Percentiles rank a stretch among this genome's conserved stretches.
Evolutionary conservation across 345 rosid genomes (phyloP).

Genomic region (Pistacia integerrima): DNA sequence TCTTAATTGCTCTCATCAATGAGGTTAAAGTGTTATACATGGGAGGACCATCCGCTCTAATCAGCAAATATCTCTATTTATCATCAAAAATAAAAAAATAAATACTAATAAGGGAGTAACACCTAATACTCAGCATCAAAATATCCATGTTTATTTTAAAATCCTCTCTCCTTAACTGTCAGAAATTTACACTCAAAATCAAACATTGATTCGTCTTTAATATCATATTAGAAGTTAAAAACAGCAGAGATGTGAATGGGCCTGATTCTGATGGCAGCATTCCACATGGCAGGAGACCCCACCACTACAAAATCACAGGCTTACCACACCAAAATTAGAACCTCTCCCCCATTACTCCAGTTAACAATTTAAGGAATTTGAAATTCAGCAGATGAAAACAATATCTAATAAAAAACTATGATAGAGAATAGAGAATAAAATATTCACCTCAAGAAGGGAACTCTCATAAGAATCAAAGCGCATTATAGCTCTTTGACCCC

Average conservation of each 20-base stretch:
- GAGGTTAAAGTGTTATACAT: background rate
- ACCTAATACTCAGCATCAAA: background rate
- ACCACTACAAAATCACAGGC: background rate
- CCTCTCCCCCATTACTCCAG: background rate
- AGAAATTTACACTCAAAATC: background rate
- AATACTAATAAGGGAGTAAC: background rate
- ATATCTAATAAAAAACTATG: constrained; percentile 8
- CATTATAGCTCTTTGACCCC: constrained; percentile 68
- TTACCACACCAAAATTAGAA: background rate
- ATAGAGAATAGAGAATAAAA: constrained; percentile 15
- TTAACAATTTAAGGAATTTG: background rate
- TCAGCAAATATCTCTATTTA: background rate
- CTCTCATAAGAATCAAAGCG: constrained; percentile 75
- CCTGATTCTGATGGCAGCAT: background rate
- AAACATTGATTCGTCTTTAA: background rate
- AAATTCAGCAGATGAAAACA: background rate
- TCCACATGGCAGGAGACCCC: constrained; percentile 6
- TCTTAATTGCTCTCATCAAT: background rate
- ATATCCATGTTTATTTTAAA: background rate
- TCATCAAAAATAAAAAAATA: too few relatives aligned
- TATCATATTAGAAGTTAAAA: background rate
- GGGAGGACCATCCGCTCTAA: background rate
- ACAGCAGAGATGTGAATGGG: background rate
- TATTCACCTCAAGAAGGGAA: constrained; percentile 76
- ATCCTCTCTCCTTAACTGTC: background rate